Percentiles rank a stretch among this genome's conserved stretches.
phyloP scores from a whole-genome alignment of 139 green algal genomes.

The Closterium sp. region DNA sequence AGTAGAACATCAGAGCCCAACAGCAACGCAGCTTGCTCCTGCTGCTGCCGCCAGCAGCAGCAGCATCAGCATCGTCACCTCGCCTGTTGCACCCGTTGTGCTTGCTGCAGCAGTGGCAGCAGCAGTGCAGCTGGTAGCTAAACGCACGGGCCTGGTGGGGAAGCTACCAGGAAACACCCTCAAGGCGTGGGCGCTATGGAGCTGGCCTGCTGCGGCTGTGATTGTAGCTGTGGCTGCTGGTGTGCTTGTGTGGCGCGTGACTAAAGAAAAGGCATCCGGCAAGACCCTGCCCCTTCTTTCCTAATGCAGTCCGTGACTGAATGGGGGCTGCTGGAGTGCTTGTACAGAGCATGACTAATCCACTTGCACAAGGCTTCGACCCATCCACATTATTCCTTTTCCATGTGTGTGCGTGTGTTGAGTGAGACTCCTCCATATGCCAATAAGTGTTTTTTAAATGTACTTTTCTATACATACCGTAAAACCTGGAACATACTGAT shows the following conservation, averaged over 20 bases:
- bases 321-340: too few species aligned
- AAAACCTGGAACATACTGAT: too few species aligned
- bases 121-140: not conserved
- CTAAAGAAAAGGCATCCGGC: not conserved
- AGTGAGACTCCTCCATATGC: too few species aligned
- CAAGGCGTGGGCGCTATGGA: not conserved
- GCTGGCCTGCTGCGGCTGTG: not conserved
- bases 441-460: too few species aligned
- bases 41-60: not conserved
- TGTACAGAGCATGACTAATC: too few species aligned
- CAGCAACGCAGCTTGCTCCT: not conserved
- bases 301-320: too few species aligned
- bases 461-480: too few species aligned
- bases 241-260: not conserved
- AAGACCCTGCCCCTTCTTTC: not conserved
- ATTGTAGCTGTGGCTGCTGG: not conserved
- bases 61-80: too few species aligned
- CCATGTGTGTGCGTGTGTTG: too few species aligned
- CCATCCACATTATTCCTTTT: too few species aligned
- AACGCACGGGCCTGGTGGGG: not conserved
- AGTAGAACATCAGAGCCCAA: not conserved
- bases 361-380: too few species aligned
- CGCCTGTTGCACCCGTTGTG: not conserved
- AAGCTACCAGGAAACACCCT: not conserved
- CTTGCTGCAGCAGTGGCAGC: not conserved